These are phyloP conservation scores for Chamaenerion angustifolium DNA, from an alignment of 345 rosid genomes.

Conservation along the genomic window DNA sequence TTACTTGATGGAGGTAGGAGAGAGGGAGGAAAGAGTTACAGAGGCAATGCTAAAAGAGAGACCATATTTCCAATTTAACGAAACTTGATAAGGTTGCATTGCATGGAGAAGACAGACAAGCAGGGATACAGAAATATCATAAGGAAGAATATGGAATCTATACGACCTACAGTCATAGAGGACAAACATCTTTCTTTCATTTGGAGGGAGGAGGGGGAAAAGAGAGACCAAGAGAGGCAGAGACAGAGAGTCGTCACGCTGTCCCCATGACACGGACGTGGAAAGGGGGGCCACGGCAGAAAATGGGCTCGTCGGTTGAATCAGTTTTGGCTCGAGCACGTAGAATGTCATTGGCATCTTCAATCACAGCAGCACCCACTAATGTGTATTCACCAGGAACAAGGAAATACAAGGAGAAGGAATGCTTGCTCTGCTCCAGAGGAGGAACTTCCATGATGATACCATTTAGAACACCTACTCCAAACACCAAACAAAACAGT, in stretches of 20 bases:
- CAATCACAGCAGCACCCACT: slow-evolving; percentile 76
- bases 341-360: slow-evolving; percentile 69
- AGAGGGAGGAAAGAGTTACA: no score
- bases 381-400: slow-evolving; percentile 91
- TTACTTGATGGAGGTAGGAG: no score
- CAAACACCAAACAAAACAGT: not conserved
- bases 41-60: no score
- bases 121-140: no score
- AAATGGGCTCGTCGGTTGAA: slow-evolving; percentile 71
- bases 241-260: slow-evolving; percentile 14
- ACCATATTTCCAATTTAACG: no score
- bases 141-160: no score
- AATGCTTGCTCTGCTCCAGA: slow-evolving; percentile 52
- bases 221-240: no score
- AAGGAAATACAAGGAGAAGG: slow-evolving; percentile 74
- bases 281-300: slow-evolving; percentile 91
- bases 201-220: no score
- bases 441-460: slow-evolving; percentile 70
- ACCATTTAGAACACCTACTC: slow-evolving; percentile 59
- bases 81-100: no score
- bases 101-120: no score
- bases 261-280: slow-evolving; percentile 60
- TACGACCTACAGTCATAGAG: no score
- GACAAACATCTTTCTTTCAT: no score
- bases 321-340: slow-evolving; percentile 68